Evolutionary conservation across 306 rosid species (phyloP).

Genomic region (Bauhinia variegata): DNA sequence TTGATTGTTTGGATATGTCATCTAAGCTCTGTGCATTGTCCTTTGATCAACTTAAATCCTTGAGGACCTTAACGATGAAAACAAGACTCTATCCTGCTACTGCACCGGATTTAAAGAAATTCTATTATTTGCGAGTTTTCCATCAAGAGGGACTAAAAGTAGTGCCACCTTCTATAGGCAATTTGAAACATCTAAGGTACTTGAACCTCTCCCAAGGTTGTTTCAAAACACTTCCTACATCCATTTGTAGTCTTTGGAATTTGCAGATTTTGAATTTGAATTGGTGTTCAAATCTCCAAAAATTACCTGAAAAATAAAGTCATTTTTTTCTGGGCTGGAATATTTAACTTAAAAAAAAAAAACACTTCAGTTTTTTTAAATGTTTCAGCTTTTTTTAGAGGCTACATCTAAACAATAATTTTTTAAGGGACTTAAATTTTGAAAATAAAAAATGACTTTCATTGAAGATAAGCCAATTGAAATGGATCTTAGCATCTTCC

Average conservation of each 20-base stretch:
- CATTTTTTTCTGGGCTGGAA: too few species aligned
- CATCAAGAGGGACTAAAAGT: not conserved
- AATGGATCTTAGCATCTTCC: too few species aligned
- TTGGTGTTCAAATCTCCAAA: not conserved
- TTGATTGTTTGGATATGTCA: not conserved
- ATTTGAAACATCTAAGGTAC: slow-evolving; percentile 11
- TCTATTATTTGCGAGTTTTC: not conserved
- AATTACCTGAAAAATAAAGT: not conserved
- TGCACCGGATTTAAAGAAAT: not conserved
- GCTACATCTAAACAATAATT: too few species aligned
- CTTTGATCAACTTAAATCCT: not conserved
- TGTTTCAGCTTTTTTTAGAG: too few species aligned
- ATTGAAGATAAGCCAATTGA: too few species aligned
- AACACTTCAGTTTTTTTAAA: not conserved
- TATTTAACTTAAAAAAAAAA: too few species aligned
- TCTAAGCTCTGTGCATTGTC: not conserved
- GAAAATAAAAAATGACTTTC: too few species aligned
- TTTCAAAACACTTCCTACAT: not conserved
- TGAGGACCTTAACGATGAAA: not conserved
- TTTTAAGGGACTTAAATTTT: too few species aligned
- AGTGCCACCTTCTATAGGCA: not conserved
- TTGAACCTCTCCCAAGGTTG: not conserved
- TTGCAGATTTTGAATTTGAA: slow-evolving; percentile 1
- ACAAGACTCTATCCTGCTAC: too few species aligned
- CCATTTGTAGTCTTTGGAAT: not conserved